Conservation (phyloP, 768 basidiomycete genomes). For the Kwoniella mangroviensis region DNA sequence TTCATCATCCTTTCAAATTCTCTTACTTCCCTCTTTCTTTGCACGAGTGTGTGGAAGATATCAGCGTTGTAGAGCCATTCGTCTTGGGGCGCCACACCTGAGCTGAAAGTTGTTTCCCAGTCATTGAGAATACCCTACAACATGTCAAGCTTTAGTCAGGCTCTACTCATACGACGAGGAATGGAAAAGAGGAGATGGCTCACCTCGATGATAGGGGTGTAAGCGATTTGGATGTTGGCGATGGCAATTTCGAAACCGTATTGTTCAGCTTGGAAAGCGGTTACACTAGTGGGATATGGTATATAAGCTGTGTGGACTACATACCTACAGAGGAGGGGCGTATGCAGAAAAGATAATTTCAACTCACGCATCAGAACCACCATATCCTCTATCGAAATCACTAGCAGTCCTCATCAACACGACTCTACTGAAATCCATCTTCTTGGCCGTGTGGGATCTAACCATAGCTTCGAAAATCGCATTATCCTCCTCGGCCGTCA, state of each 20-base stretch:
- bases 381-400: conserved; percentile 37
- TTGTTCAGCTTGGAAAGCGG: conserved; percentile 53
- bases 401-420: conserved; percentile 59
- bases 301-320: too few relatives aligned
- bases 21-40: conserved; percentile 24
- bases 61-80: conserved; percentile 37
- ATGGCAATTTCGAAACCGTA: conserved; percentile 57
- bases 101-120: conserved; percentile 57
- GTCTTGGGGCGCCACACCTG: conserved; percentile 55
- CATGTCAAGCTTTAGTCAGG: not conserved
- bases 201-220: conserved; percentile 58
- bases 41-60: conserved; percentile 31
- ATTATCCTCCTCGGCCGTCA: conserved; percentile 60
- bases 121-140: conserved; percentile 52
- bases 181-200: conserved; percentile 5
- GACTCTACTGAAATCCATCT: conserved; percentile 59
- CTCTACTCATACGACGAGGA: not conserved
- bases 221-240: conserved; percentile 59
- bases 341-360: too few relatives aligned
- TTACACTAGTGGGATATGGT: too few relatives aligned
- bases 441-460: conserved; percentile 55
- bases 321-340: too few relatives aligned
- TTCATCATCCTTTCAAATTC: conserved; percentile 22
- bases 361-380: conserved; percentile 40
- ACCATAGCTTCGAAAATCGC: conserved; percentile 59